A percentile compares a stretch with the other conserved stretches of the same genome.
Evolutionary conservation across 1,284 basidiomycete genomes (phyloP).

Genomic region (Thecaphora frezii): DNA sequence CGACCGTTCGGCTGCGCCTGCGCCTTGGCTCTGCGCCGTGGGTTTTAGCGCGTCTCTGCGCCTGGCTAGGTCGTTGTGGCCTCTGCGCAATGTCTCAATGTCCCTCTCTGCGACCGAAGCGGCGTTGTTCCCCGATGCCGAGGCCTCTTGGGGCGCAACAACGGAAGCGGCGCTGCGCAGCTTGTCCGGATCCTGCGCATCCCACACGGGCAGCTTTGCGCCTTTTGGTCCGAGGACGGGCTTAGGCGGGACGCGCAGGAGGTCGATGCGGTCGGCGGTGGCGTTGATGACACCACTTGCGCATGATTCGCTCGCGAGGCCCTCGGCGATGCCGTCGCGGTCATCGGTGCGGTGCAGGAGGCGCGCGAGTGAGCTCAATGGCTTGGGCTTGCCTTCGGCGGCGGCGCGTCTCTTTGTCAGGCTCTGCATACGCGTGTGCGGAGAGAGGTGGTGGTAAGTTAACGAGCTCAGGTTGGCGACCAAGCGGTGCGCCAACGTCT

Average conservation of each 20-base stretch:
- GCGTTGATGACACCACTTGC: too few relatives aligned
- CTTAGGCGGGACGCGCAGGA: conserved; percentile 10
- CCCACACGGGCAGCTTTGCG: conserved; percentile 14
- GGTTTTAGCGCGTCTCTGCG: too few relatives aligned
- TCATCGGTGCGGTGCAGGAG: conserved; percentile 15
- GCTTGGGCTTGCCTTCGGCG: conserved; percentile 8
- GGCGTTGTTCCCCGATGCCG: too few relatives aligned
- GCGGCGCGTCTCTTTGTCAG: conserved; percentile 2
- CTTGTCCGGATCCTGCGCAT: conserved; percentile 31
- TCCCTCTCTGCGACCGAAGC: too few relatives aligned
- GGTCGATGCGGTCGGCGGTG: conserved; percentile 6
- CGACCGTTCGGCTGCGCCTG: too few relatives aligned
- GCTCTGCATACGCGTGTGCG: conserved; percentile 48
- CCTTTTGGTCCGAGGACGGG: conserved; percentile 26
- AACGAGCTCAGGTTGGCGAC: conserved; percentile 41
- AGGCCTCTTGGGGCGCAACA: too few relatives aligned
- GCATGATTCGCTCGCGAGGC: too few relatives aligned
- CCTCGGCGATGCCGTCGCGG: not conserved
- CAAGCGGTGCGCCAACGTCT: conserved; percentile 27
- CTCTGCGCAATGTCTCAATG: too few relatives aligned
- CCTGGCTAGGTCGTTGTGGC: too few relatives aligned
- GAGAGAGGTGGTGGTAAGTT: conserved; percentile 53
- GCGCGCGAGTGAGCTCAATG: conserved; percentile 15
- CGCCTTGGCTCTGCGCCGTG: too few relatives aligned
- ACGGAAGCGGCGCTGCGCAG: not conserved